phyloP scores from a whole-genome alignment of 2,329 filamentous ascomycete species.

The Fusarium acutatum region DNA sequence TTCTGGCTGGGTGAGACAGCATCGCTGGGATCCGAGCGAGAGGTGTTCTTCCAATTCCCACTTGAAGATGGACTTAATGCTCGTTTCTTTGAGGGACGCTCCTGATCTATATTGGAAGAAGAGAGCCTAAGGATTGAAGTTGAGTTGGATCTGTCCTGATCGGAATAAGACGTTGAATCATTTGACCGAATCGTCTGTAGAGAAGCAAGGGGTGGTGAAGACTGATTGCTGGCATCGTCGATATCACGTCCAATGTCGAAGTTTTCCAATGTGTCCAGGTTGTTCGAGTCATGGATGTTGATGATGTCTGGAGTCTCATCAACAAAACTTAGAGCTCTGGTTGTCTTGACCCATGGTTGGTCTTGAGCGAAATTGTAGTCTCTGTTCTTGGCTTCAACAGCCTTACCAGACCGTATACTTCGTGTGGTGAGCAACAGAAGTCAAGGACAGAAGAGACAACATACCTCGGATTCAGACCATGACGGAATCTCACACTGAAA shows the following conservation, averaged over 20 bases:
- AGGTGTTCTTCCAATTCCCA: conserved; percentile 15
- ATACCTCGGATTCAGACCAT: conserved; percentile 41
- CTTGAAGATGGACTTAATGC: conserved; percentile 32
- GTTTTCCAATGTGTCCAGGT: conserved; percentile 20
- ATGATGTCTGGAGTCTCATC: conserved; percentile 44
- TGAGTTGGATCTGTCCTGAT: conserved; percentile 1
- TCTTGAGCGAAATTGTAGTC: conserved; percentile 38
- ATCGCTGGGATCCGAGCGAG: conserved; percentile 18
- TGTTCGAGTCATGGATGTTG: conserved; percentile 38
- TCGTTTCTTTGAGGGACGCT: conserved; percentile 32
- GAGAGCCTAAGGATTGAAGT: neutral
- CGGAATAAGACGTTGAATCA: neutral
- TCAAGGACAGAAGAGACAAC: neutral
- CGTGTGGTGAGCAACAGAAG: neutral
- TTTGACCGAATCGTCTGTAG: neutral
- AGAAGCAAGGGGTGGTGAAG: conserved; percentile 9
- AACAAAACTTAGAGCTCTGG: conserved; percentile 40
- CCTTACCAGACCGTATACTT: conserved; percentile 34
- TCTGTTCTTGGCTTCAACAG: conserved; percentile 21
- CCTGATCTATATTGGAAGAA: neutral
- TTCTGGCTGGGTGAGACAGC: conserved; percentile 24
- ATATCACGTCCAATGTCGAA: neutral
- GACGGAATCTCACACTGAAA: conserved; percentile 41
- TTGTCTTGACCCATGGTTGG: conserved; percentile 43
- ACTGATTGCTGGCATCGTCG: conserved; percentile 9